Percentiles rank a stretch among this genome's conserved stretches.
Evolutionary conservation across 2,329 filamentous ascomycete genomes (phyloP).

Genomic region (Colletotrichum karsti): DNA sequence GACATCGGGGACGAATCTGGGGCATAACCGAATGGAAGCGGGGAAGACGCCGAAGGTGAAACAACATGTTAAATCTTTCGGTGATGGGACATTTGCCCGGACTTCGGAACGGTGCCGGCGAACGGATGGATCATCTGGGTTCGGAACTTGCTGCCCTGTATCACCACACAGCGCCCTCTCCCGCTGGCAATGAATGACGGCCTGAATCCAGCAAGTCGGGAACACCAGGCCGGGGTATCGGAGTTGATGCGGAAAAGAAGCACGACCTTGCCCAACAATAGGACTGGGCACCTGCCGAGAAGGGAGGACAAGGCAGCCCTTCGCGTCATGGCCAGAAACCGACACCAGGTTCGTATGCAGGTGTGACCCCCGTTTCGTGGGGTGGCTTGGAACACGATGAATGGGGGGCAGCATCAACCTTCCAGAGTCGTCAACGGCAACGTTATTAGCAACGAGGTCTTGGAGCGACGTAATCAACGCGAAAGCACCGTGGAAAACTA

Average conservation of each 20-base stretch:
- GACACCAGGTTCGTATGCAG: constrained; percentile 15
- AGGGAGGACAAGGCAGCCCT: background rate
- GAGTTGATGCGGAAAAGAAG: constrained; percentile 10
- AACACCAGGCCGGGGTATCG: background rate
- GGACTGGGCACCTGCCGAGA: background rate
- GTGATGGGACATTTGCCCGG: constrained; percentile 3
- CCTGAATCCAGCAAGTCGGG: background rate
- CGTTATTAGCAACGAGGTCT: constrained; percentile 11
- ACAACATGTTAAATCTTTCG: background rate
- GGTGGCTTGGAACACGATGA: constrained; percentile 12
- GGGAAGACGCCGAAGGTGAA: constrained; percentile 15
- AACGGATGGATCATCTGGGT: background rate
- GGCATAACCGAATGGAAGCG: constrained; percentile 10
- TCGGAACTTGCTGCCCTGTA: background rate
- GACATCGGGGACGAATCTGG: constrained; percentile 15
- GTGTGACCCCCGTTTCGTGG: constrained; percentile 27
- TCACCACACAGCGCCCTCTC: background rate
- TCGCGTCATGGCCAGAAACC: constrained; percentile 12
- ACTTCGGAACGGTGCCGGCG: background rate
- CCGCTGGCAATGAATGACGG: background rate
- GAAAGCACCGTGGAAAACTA: background rate
- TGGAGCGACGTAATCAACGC: background rate
- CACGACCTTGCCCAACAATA: background rate
- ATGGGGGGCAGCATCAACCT: constrained; percentile 17
- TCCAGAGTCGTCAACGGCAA: background rate